phyloP scores from a whole-genome alignment of 495 filamentous ascomycete species.

The Tetracladium marchalianum region DNA sequence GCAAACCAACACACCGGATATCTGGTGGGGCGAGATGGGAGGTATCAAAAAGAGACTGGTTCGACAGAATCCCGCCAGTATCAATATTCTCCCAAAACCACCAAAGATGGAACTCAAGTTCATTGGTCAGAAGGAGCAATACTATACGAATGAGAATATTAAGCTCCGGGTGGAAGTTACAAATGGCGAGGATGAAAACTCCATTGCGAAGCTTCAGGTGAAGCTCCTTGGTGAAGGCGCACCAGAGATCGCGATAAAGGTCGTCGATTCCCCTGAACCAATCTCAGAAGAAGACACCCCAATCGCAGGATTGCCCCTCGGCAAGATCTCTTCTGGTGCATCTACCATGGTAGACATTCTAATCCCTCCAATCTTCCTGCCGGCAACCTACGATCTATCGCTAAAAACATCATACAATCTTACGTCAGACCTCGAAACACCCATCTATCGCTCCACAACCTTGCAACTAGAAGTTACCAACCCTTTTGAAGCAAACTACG shows the following conservation, averaged over 20 bases:
- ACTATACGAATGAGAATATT: conserved; percentile 76
- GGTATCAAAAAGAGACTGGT: conserved; percentile 36
- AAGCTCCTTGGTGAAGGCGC: conserved; percentile 53
- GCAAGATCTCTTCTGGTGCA: conserved; percentile 30
- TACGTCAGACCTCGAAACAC: conserved; percentile 71
- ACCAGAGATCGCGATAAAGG: conserved; percentile 25
- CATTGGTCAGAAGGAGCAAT: conserved; percentile 49
- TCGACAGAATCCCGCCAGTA: conserved; percentile 35
- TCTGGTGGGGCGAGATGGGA: conserved; percentile 48
- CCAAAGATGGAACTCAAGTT: conserved; percentile 77
- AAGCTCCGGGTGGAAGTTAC: conserved; percentile 54
- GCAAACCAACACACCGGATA: conserved; percentile 23
- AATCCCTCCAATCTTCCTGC: conserved; percentile 37
- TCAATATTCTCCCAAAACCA: conserved; percentile 75
- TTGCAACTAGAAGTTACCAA: conserved; percentile 61
- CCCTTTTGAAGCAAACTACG: conserved; percentile 84
- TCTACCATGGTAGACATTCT: conserved; percentile 34
- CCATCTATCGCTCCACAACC: conserved; percentile 60
- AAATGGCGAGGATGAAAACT: conserved; percentile 79
- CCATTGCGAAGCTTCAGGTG: conserved; percentile 58
- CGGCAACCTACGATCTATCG: conserved; percentile 58
- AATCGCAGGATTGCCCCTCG: conserved; percentile 27
- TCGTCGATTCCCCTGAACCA: conserved; percentile 26
- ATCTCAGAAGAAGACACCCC: conserved; percentile 30
- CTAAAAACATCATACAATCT: conserved; percentile 69